These are phyloP conservation scores for Sonneratia caseolaris DNA, from an alignment of 345 rosid species.

Conservation along the genomic window DNA sequence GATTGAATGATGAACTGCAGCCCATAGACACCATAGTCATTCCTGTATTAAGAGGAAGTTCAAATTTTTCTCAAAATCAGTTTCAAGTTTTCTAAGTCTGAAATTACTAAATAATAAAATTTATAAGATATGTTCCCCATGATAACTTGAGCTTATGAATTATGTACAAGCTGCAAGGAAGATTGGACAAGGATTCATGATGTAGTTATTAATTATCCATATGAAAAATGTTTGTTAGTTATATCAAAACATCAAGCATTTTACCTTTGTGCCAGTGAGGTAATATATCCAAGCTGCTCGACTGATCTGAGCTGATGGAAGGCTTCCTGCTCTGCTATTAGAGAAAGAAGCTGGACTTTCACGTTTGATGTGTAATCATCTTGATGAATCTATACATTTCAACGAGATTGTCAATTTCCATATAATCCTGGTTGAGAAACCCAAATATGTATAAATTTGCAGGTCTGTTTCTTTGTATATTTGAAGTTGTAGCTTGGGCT, in stretches of 20 bases:
- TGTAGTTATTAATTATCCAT: no score
- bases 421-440: not conserved
- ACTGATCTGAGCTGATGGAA: slow-evolving; percentile 92
- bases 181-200: no score
- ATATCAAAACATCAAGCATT: not conserved
- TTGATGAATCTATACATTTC: slow-evolving; percentile 46
- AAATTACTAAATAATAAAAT: not conserved
- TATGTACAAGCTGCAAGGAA: no score
- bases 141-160: no score
- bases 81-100: not conserved
- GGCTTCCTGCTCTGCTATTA: slow-evolving; percentile 74
- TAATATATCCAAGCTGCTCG: slow-evolving; percentile 90
- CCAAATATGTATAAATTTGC: not conserved
- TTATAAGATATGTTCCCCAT: no score
- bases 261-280: slow-evolving; percentile 60
- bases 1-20: slow-evolving; percentile 74
- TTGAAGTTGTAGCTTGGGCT: not conserved
- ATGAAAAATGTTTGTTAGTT: no score
- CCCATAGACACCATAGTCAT: slow-evolving; percentile 60
- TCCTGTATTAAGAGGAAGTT: slow-evolving; percentile 24
- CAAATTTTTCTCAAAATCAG: not conserved
- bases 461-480: not conserved
- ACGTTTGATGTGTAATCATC: slow-evolving; percentile 65
- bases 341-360: slow-evolving; percentile 65
- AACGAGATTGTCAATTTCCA: not conserved